Percentiles rank a stretch among this genome's conserved stretches.
Conservation (phyloP, 192 early-diverging fungal species). For the Geranomyces variabilis region DNA sequence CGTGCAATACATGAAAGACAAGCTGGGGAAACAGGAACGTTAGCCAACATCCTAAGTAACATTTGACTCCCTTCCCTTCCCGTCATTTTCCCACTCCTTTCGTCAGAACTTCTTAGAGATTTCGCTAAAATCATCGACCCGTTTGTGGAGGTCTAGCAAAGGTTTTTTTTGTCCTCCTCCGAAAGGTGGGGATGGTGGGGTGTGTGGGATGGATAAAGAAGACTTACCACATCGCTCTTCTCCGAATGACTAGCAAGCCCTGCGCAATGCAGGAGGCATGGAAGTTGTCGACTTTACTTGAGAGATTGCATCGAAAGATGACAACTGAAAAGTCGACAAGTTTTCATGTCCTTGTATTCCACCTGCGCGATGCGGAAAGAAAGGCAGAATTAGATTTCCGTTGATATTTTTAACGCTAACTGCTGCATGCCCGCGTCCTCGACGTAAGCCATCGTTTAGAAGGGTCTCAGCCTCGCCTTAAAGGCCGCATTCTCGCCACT, state of each 20-base stretch:
- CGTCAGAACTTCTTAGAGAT: constrained; percentile 15
- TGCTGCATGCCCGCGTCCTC: background rate
- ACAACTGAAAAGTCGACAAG: too few species aligned
- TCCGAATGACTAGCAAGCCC: background rate
- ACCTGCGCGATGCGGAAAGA: background rate
- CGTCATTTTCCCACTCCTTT: too few species aligned
- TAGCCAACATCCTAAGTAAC: too few species aligned
- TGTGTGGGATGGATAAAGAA: too few species aligned
- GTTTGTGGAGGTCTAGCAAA: constrained; percentile 6
- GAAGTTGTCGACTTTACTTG: background rate
- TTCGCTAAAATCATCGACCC: constrained; percentile 4
- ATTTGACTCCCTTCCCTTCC: too few species aligned
- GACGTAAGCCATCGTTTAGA: background rate
- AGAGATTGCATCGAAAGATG: too few species aligned
- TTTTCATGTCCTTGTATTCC: too few species aligned
- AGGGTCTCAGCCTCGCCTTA: constrained; percentile 12
- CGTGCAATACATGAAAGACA: background rate
- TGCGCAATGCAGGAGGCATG: background rate
- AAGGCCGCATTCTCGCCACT: constrained; percentile 8
- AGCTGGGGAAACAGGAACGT: background rate
- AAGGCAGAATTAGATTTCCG: background rate
- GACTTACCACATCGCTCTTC: background rate
- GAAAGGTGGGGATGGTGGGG: too few species aligned
- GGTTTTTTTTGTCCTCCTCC: constrained; percentile 2
- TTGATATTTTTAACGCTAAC: background rate